Conservation (phyloP, 805 yeast genomes). For the Metschnikowia bowlesiae region DNA sequence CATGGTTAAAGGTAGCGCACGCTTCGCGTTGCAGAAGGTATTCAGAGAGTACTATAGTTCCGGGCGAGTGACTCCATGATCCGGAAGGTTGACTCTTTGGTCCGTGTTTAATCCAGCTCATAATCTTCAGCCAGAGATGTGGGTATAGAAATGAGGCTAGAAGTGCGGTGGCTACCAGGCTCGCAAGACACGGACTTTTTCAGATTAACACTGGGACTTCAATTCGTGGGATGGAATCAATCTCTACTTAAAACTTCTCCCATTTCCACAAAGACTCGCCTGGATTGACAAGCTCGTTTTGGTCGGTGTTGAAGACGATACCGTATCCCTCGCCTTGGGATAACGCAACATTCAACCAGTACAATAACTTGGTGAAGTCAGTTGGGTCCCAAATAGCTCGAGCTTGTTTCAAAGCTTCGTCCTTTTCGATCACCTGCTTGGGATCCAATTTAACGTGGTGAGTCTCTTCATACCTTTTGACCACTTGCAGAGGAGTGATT, state of each 20-base stretch:
- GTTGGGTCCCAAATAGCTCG: slow-evolving; percentile 23
- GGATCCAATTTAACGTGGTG: slow-evolving; percentile 25
- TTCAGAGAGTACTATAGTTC: neutral
- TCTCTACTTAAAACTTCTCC: slow-evolving; percentile 22
- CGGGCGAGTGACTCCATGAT: neutral
- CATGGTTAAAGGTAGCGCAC: slow-evolving; percentile 15
- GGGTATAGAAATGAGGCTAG: neutral
- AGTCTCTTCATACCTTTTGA: slow-evolving; percentile 33
- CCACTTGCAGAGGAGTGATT: slow-evolving; percentile 17
- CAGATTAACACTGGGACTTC: too few relatives aligned
- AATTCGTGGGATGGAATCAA: too few relatives aligned
- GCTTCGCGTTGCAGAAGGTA: slow-evolving; percentile 7
- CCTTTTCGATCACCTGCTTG: slow-evolving; percentile 10
- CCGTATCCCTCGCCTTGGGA: slow-evolving; percentile 23
- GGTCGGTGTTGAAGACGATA: too few relatives aligned
- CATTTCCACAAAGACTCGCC: slow-evolving; percentile 32
- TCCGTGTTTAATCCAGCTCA: neutral
- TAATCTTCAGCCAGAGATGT: neutral
- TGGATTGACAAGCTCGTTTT: too few relatives aligned
- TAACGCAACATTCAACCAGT: slow-evolving; percentile 26
- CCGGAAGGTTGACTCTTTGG: neutral
- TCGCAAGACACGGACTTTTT: too few relatives aligned
- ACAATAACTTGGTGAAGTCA: slow-evolving; percentile 28
- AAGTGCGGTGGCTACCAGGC: too few relatives aligned
- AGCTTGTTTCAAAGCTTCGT: slow-evolving; percentile 29